Evolutionary conservation across 371 early-diverging fungal species (phyloP), one percentile per base, ranked within the genome.

Genomic region (Mortierella sp.): DNA sequence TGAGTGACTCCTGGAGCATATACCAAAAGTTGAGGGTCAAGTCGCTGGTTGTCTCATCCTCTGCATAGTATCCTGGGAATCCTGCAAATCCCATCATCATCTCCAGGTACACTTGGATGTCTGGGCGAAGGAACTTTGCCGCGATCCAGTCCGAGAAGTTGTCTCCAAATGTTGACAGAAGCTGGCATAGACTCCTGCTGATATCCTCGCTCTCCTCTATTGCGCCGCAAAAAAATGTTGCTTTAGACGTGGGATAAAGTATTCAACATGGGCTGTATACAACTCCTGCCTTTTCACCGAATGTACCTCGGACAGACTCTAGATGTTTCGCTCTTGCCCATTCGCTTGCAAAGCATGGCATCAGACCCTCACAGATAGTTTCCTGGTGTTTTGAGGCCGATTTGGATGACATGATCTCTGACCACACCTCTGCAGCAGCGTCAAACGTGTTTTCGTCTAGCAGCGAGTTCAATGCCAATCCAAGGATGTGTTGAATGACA

Each of bases 21-120:
- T 91, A 94, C 95, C 95, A 95, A 73, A 95, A 93, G 75, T 93
- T 92, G 40, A 95, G 90, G 3, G 95, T 90, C 64, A 93, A 89
- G 44, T 94, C 95, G 72, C 93, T 92, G 71, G 94, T 77, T 73
- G 93, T 93, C 85, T 96, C 94, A 77, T 95, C 95, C 24, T 90
- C 89, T 19, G 93, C 94, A 59, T 91, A 94, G 74, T 93, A 90
- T 0, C 96, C 96, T 19, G 92, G 91, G 72, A 91, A 95, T 48
- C 90, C 92, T 8, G 94, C 93, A 76, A 94, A 89, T 43, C 90
- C 93, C 81, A 95, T 88, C 78, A 94, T 90, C 92, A 94, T 93
- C 67, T 91, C 88, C 83, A 95, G 78, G 21, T 91, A 89, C 6
- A 86, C 71, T 13, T 74, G 75, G 0, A 94, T 83, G 8, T 92